Percentiles rank a stretch among this genome's conserved stretches.
Evolutionary conservation across 805 yeast species (phyloP).

Genomic region (Torulaspora quercuum): DNA sequence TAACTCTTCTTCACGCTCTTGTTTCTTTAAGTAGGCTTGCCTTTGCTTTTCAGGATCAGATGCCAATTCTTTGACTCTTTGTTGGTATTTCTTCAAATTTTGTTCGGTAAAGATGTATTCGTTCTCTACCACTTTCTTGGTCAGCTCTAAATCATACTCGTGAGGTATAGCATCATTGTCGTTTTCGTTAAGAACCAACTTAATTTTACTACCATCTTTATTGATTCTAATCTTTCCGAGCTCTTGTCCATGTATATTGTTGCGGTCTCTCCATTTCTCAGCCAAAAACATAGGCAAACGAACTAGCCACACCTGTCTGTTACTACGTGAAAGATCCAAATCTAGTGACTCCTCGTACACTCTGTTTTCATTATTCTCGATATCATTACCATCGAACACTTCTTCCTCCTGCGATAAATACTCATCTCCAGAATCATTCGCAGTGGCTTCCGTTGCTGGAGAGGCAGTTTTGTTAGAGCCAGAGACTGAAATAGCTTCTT

Average conservation of each 20-base stretch:
- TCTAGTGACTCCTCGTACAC: constrained; percentile 67
- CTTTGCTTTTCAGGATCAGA: constrained; percentile 39
- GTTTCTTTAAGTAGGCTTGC: constrained; percentile 35
- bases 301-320: constrained; percentile 86
- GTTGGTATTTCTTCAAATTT: constrained; percentile 58
- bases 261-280: constrained; percentile 69
- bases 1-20: constrained; percentile 36
- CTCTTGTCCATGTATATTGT: constrained; percentile 63
- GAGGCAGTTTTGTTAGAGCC: constrained; percentile 3
- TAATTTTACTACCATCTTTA: constrained; percentile 49
- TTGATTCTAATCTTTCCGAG: constrained; percentile 77
- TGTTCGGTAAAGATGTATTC: constrained; percentile 87
- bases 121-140: constrained; percentile 77
- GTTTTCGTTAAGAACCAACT: constrained; percentile 53
- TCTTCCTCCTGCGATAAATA: constrained; percentile 43
- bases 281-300: constrained; percentile 85
- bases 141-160: constrained; percentile 74
- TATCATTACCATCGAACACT: constrained; percentile 45
- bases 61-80: constrained; percentile 36
- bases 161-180: constrained; percentile 63
- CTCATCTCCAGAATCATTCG: constrained; percentile 37
- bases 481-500: neutral
- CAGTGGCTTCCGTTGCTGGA: constrained; percentile 5
- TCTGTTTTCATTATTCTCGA: constrained; percentile 38
- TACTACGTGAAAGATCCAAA: constrained; percentile 59